A percentile compares a stretch with the other conserved stretches of the same genome.
Evolutionary conservation across 768 basidiomycete genomes (phyloP).

Genomic region (Imleria badia): DNA sequence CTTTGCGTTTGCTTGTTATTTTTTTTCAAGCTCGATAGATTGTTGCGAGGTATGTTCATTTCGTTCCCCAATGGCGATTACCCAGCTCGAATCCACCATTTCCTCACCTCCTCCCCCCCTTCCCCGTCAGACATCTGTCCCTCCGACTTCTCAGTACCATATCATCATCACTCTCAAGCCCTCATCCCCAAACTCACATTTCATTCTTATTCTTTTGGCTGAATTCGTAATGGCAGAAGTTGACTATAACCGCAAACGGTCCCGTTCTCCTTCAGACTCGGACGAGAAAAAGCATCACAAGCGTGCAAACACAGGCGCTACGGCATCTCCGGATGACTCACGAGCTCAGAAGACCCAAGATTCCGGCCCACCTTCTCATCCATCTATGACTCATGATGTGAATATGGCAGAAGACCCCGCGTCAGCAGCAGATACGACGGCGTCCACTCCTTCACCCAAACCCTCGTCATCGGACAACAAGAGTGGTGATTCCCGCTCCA

Average conservation of each 20-base stretch:
- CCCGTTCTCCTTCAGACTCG: conserved; percentile 80
- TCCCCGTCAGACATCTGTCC: conserved; percentile 51
- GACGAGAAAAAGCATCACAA: conserved; percentile 80
- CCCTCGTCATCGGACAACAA: conserved; percentile 43
- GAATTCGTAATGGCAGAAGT: conserved; percentile 82
- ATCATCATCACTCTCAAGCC: conserved; percentile 44
- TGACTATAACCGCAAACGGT: conserved; percentile 82
- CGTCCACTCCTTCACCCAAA: conserved; percentile 58
- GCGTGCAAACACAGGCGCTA: conserved; percentile 79
- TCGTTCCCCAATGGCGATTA: conserved; percentile 34
- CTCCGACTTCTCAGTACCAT: conserved; percentile 38
- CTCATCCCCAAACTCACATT: conserved; percentile 42
- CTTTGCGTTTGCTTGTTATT: background rate
- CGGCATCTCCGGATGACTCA: conserved; percentile 62
- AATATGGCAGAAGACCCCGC: conserved; percentile 56
- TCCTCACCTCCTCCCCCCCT: conserved; percentile 54
- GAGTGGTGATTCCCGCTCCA: conserved; percentile 39
- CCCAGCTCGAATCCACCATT: conserved; percentile 57
- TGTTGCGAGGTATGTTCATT: conserved; percentile 36
- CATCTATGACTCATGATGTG: conserved; percentile 52
- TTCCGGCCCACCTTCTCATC: conserved; percentile 39
- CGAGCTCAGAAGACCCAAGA: conserved; percentile 47
- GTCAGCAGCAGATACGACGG: conserved; percentile 43
- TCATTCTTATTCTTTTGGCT: conserved; percentile 42
- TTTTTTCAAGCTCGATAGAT: background rate